Conservation (phyloP, 2,329 filamentous ascomycete genomes). For the Scedosporium apiospermum region DNA sequence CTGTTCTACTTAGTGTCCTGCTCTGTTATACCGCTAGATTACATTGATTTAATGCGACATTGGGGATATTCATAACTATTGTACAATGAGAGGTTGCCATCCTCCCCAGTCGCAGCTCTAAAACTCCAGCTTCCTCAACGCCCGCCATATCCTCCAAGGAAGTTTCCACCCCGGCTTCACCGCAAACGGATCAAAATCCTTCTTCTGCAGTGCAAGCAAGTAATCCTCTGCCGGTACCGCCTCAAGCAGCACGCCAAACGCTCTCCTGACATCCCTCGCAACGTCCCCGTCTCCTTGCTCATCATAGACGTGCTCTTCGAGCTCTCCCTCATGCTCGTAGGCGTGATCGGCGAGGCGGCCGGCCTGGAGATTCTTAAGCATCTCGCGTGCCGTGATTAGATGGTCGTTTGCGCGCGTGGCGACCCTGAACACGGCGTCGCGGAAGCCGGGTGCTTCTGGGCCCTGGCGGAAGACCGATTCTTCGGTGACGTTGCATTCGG, state of each 20-base stretch:
- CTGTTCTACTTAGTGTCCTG: neutral
- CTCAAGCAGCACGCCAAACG: slow-evolving; percentile 74
- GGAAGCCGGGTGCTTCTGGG: slow-evolving; percentile 66
- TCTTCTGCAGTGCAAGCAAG: slow-evolving; percentile 65
- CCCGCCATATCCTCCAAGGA: slow-evolving; percentile 62
- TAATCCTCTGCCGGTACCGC: slow-evolving; percentile 71
- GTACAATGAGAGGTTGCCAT: neutral
- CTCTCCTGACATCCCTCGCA: slow-evolving; percentile 39
- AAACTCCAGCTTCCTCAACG: slow-evolving; percentile 38
- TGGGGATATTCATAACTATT: neutral
- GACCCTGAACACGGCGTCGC: slow-evolving; percentile 84
- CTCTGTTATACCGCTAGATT: neutral
- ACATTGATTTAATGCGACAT: neutral
- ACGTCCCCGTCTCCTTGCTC: slow-evolving; percentile 26
- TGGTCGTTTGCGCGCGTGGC: slow-evolving; percentile 94
- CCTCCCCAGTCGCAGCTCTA: slow-evolving; percentile 16
- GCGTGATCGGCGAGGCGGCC: slow-evolving; percentile 72
- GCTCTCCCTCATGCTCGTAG: slow-evolving; percentile 73
- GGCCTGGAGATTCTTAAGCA: slow-evolving; percentile 70
- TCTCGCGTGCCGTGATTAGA: slow-evolving; percentile 84
- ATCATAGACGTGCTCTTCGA: slow-evolving; percentile 47
- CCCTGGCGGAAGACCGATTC: slow-evolving; percentile 83
- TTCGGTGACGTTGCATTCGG: slow-evolving; percentile 67
- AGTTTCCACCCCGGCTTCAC: slow-evolving; percentile 65
- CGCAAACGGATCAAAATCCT: slow-evolving; percentile 76